Base-by-base conservation (phyloP, 257 asterid species). In the Lantana camara region DNA sequence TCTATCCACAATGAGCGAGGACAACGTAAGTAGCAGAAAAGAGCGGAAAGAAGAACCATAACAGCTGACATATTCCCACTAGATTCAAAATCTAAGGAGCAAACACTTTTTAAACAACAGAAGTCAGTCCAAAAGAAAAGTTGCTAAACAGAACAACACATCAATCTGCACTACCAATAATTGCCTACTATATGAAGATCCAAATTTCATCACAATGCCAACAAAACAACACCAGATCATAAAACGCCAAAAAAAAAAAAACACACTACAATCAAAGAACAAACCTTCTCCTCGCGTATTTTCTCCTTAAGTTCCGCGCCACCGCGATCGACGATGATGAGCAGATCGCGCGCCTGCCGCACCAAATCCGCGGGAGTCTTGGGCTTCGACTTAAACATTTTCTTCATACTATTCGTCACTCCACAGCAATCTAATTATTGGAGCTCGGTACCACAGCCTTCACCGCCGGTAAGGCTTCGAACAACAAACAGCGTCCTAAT, bases 261-360 rank as follows among this genome's bases (percentile, higher is more conserved):
- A 30, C 46, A 22, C 20, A 15, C 5, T 23, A 16, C 35, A 47
- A 66, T 35, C 1, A 42, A 32, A 14, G 7, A 60, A 13, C 1
- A 44, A 3, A 85, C 87, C 92, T 87, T 87, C 51, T 87, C 95
- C 9, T 84, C 89, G 27, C 87, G 87, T 61, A 84, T 86, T 61
- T 63, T 68, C 45, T 87, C 95, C 44, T 83, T 81, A 16, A 59
- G 24, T 32, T 82, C 90, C 2, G 64, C 32, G 3, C 53, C 69
- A 7, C 71, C 63, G 7, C 76, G 72, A 47, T 87, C 88, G n/a
- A 55, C 69, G 22, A 70, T 74, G 48, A 82, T 19, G 70, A 87
- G 95, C 27, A 84, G 83, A 60, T 87, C 92, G 52, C 92, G 89
- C 5, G 92, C 69, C 69, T 73, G 92, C 14, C 92, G 80, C 49